These are phyloP conservation scores for Suhomyces ambrosiae DNA, from an alignment of 1,139 yeast species.

Conservation along the genomic window DNA sequence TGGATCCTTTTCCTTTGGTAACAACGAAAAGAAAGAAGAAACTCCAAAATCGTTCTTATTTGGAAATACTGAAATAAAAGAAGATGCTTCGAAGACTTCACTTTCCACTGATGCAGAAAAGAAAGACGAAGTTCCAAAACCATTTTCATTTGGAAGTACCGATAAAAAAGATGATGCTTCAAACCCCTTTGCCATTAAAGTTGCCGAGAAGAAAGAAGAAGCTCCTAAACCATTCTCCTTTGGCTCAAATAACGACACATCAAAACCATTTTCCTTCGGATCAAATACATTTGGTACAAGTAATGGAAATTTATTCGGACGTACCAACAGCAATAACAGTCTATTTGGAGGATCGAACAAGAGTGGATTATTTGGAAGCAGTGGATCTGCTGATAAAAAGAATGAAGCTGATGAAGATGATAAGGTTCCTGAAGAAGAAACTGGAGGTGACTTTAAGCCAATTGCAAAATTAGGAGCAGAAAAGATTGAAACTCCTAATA, in stretches of 20 bases:
- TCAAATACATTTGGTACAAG: neutral
- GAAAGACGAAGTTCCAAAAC: constrained; percentile 10
- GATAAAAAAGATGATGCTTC: constrained; percentile 9
- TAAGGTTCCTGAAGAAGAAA: constrained; percentile 45
- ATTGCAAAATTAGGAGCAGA: constrained; percentile 46
- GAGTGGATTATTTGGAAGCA: constrained; percentile 4
- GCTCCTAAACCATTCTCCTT: constrained; percentile 18
- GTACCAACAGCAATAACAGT: neutral
- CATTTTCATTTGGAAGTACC: constrained; percentile 15
- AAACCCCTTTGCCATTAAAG: constrained; percentile 12
- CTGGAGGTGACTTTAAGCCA: constrained; percentile 48
- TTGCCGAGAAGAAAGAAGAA: constrained; percentile 9
- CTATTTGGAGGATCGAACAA: constrained; percentile 5
- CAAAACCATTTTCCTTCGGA: constrained; percentile 17
- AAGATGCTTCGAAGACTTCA: constrained; percentile 7
- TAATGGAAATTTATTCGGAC: neutral
- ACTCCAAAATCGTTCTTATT: constrained; percentile 6
- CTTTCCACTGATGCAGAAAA: constrained; percentile 10
- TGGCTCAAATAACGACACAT: constrained; percentile 6
- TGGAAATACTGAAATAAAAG: neutral
- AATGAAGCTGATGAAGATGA: constrained; percentile 22
- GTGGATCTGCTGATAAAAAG: constrained; percentile 2
- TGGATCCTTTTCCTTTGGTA: constrained; percentile 2
- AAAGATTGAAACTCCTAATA: constrained; percentile 47
- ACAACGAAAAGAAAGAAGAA: constrained; percentile 3